These are phyloP conservation scores for Polyporus arcularius DNA, from an alignment of 768 basidiomycete species.

Conservation along the genomic window DNA sequence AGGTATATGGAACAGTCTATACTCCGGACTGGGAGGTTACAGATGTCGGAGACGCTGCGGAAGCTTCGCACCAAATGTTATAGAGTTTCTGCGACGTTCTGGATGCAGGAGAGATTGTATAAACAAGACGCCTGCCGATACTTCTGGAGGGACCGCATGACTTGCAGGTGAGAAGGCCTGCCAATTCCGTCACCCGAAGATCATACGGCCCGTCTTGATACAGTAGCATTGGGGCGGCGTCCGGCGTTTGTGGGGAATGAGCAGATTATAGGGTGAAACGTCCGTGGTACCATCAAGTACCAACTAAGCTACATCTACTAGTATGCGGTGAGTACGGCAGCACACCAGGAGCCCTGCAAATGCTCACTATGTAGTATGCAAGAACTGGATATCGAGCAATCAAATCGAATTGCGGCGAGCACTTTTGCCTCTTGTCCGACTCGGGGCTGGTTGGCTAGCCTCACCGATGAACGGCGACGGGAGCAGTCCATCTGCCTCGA, in stretches of 20 bases:
- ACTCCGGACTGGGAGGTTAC: no score
- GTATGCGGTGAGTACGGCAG: no score
- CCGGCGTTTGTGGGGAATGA: background rate
- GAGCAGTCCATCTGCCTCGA: slow-evolving; percentile 83
- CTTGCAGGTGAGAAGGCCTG: background rate
- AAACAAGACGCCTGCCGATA: background rate
- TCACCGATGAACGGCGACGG: slow-evolving; percentile 73
- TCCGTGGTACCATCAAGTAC: background rate
- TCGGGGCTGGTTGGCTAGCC: slow-evolving; percentile 43
- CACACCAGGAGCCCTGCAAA: background rate
- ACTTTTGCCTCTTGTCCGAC: slow-evolving; percentile 72
- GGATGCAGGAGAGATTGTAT: no score
- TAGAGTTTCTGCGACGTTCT: no score
- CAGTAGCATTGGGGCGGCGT: background rate
- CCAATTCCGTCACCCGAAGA: background rate
- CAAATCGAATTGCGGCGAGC: slow-evolving; percentile 75
- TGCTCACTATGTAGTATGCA: background rate
- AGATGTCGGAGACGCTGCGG: no score
- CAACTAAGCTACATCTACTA: background rate
- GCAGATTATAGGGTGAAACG: background rate
- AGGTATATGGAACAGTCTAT: no score
- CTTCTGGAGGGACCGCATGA: background rate
- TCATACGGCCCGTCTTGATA: background rate
- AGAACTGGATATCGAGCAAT: background rate
- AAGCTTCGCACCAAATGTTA: background rate